Evolutionary conservation across 306 rosid genomes (phyloP).

Genomic region (Cicer chorassanicum): DNA sequence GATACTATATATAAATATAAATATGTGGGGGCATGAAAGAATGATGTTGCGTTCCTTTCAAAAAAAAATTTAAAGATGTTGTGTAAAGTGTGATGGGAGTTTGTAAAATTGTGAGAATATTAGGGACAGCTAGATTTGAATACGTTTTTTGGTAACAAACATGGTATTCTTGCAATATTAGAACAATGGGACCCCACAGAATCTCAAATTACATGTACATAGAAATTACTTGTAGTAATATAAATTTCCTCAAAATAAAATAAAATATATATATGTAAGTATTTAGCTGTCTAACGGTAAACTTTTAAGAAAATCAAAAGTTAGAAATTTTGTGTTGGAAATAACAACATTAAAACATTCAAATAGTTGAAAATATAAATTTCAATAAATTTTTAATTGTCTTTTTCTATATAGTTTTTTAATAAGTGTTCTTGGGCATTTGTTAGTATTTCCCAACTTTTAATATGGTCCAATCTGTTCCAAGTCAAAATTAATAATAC

Average conservation of each 20-base stretch:
- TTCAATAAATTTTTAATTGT: too few relatives aligned
- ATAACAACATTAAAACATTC: too few relatives aligned
- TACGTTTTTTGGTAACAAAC: constrained; percentile 9
- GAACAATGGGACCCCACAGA: neutral
- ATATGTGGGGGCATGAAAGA: neutral
- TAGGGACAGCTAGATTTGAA: constrained; percentile 11
- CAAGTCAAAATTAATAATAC: too few relatives aligned
- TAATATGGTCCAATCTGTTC: too few relatives aligned
- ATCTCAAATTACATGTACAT: neutral
- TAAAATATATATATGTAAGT: too few relatives aligned
- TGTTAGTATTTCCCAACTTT: too few relatives aligned
- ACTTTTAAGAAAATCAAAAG: too few relatives aligned
- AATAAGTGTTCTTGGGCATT: too few relatives aligned
- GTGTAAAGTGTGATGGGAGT: constrained; percentile 1
- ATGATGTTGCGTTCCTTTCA: neutral
- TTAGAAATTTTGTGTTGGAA: too few relatives aligned
- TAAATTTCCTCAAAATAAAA: neutral
- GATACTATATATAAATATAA: neutral
- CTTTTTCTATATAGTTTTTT: too few relatives aligned
- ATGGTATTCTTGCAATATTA: constrained; percentile 5
- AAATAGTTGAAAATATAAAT: too few relatives aligned
- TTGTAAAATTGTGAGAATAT: constrained; percentile 9
- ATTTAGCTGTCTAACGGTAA: too few relatives aligned
- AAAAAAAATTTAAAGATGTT: neutral
- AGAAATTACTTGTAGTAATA: neutral